phyloP scores from a whole-genome alignment of 2,329 filamentous ascomycete species.

The Microcyclosporella mali region DNA sequence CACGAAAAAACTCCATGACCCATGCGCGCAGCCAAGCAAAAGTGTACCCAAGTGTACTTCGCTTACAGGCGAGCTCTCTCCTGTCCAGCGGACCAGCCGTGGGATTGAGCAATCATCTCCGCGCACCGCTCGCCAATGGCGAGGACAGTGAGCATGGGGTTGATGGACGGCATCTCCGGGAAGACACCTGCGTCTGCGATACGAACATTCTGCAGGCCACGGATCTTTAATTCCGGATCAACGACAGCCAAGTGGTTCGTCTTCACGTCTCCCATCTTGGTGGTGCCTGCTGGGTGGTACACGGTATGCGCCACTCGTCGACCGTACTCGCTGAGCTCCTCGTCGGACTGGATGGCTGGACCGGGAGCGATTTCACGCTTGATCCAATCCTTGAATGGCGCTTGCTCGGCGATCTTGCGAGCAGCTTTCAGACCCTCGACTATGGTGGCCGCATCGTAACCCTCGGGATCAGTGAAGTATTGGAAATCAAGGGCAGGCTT shows the following conservation, averaged over 20 bases:
- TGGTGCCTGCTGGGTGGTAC: conserved; percentile 83
- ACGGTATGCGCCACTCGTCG: conserved; percentile 78
- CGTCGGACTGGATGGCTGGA: conserved; percentile 65
- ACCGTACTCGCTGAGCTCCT: conserved; percentile 75
- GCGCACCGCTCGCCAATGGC: conserved; percentile 77
- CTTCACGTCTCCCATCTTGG: conserved; percentile 74
- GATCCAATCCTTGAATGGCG: conserved; percentile 76
- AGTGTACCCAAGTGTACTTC: background rate
- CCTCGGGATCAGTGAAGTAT: conserved; percentile 81
- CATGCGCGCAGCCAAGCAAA: too few relatives aligned
- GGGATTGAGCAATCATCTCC: conserved; percentile 73
- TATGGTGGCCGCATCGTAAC: conserved; percentile 76
- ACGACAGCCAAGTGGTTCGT: conserved; percentile 71
- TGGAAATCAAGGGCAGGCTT: conserved; percentile 83
- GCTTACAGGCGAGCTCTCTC: conserved; percentile 50
- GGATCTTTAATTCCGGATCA: conserved; percentile 65
- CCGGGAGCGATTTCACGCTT: conserved; percentile 77
- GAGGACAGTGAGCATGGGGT: conserved; percentile 86
- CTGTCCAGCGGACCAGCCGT: conserved; percentile 56
- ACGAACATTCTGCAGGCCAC: conserved; percentile 65
- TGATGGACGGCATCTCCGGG: conserved; percentile 78
- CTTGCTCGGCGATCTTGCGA: conserved; percentile 67
- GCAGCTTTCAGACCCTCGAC: conserved; percentile 71
- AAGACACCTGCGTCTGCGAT: conserved; percentile 86
- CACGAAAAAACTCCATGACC: too few relatives aligned